Evolutionary conservation across 768 basidiomycete species (phyloP).

Genomic region (Suillus subluteus): DNA sequence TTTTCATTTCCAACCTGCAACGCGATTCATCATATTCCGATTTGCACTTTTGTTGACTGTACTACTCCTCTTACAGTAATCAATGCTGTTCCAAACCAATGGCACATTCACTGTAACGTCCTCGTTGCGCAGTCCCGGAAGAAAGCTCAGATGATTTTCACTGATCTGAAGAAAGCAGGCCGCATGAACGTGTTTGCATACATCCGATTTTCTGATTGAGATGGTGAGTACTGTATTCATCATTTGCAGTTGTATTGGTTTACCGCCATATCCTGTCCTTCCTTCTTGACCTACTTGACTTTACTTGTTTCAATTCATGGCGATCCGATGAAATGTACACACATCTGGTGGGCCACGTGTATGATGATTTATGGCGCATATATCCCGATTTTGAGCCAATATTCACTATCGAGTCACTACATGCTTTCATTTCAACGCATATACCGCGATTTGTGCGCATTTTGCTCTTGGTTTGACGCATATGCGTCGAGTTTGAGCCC

Average conservation of each 20-base stretch:
- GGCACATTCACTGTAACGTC: neutral
- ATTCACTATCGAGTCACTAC: neutral
- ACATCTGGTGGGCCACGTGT: neutral
- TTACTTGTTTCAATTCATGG: neutral
- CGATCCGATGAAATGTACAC: neutral
- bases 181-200: conserved; percentile 58
- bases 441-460: neutral
- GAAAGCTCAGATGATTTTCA: conserved; percentile 15
- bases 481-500: too few species aligned
- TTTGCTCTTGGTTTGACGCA: neutral
- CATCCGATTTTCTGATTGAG: conserved; percentile 68
- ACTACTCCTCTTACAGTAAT: neutral
- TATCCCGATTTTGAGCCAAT: neutral
- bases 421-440: too few species aligned
- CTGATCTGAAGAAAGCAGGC: conserved; percentile 53
- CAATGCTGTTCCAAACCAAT: neutral
- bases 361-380: neutral
- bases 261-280: conserved; percentile 22
- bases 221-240: conserved; percentile 45
- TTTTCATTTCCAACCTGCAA: neutral
- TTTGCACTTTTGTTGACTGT: neutral
- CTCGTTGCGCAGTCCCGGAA: conserved; percentile 12
- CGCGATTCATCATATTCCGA: neutral
- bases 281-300: neutral
- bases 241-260: conserved; percentile 1